Percentiles rank a stretch among this genome's conserved stretches.
Conservation (phyloP, 2,329 filamentous ascomycete species). For the Fusarium oxysporum region DNA sequence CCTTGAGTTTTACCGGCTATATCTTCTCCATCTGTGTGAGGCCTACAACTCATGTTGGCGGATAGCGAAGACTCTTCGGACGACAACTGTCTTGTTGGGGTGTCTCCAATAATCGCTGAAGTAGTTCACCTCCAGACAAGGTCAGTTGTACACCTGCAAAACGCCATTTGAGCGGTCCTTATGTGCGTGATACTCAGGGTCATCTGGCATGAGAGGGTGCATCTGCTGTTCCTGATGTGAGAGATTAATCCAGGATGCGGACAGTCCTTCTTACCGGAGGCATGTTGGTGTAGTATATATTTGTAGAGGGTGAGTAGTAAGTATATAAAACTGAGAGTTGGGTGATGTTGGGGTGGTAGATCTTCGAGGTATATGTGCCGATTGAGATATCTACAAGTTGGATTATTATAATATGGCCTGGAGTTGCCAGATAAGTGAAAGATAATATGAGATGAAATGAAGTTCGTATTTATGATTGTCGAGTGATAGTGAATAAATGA, state of each 20-base stretch:
- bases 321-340: neutral
- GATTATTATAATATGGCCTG: neutral
- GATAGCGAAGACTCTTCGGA: neutral
- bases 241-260: fast-evolving
- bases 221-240: neutral
- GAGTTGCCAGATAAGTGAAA: too few relatives aligned
- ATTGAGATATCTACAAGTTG: neutral
- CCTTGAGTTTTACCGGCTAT: neutral
- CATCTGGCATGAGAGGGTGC: neutral
- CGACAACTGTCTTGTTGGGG: neutral
- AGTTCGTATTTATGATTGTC: neutral
- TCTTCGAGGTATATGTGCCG: fast-evolving
- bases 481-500: neutral
- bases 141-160: neutral
- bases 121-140: neutral
- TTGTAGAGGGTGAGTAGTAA: neutral
- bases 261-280: neutral
- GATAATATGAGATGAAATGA: too few relatives aligned
- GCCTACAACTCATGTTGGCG: fast-evolving
- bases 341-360: neutral
- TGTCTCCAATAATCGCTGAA: neutral
- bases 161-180: fast-evolving
- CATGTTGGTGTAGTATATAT: neutral
- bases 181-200: neutral
- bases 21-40: neutral